phyloP scores from a whole-genome alignment of 306 rosid genomes.

The Fagus crenata region DNA sequence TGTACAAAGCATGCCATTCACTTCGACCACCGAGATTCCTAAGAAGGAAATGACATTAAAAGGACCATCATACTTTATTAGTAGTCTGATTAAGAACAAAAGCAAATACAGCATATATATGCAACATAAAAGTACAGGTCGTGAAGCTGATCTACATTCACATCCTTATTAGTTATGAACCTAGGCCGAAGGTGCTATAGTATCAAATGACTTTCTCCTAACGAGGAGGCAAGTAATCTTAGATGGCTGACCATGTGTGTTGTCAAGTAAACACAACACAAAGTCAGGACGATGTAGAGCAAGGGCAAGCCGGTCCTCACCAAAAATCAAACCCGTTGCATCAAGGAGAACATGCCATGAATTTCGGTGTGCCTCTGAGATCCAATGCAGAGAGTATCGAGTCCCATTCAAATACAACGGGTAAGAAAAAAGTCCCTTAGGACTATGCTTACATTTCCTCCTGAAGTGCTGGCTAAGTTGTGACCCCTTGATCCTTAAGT shows the following conservation, averaged over 20 bases:
- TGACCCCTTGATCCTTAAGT: slow-evolving; percentile 78
- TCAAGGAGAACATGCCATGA: no score
- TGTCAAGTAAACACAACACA: slow-evolving; percentile 73
- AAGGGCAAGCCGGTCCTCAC: slow-evolving; percentile 61
- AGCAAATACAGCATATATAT: background rate
- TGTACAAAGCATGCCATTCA: background rate
- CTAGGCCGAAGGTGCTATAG: slow-evolving; percentile 38
- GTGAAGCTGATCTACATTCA: background rate
- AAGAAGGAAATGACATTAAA: background rate
- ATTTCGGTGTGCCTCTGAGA: slow-evolving; percentile 84
- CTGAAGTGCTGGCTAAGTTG: slow-evolving; percentile 74
- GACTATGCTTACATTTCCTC: slow-evolving; percentile 73
- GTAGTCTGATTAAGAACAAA: background rate
- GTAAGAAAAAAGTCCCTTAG: slow-evolving; percentile 79
- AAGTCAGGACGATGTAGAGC: slow-evolving; percentile 81
- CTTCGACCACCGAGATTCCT: background rate
- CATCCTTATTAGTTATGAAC: background rate
- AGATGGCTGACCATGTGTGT: slow-evolving; percentile 62
- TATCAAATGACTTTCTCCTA: slow-evolving; percentile 75
- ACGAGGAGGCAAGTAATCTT: slow-evolving; percentile 74
- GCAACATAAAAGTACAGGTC: background rate
- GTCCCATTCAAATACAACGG: slow-evolving; percentile 67
- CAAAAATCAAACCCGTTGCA: slow-evolving; percentile 64
- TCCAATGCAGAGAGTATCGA: slow-evolving; percentile 71
- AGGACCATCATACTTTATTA: background rate